Conservation (phyloP, 2,329 filamentous ascomycete genomes). For the Corynespora cassiicola region DNA sequence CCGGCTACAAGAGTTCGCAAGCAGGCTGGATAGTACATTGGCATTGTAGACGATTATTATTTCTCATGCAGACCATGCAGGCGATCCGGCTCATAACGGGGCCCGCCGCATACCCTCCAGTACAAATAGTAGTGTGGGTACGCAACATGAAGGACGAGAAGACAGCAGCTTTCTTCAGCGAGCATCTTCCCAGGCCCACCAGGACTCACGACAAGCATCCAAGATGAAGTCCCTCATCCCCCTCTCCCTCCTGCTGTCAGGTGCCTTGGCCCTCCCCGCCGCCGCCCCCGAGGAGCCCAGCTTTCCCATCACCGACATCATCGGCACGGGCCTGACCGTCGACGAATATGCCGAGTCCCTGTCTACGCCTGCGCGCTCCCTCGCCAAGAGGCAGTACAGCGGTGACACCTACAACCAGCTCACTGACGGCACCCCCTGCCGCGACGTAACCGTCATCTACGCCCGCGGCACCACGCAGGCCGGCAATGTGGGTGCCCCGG, state of each 20-base stretch:
- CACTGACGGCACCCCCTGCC: conserved; percentile 46
- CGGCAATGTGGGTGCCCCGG: conserved; percentile 58
- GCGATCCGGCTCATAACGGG: no score
- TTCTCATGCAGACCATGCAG: no score
- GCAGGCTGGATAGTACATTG: not conserved
- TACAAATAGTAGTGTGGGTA: not conserved
- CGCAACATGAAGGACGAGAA: conserved; percentile 2
- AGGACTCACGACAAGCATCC: no score
- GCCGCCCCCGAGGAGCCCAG: conserved; percentile 17
- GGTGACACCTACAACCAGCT: conserved; percentile 37
- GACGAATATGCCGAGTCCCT: conserved; percentile 24
- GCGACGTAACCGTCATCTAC: conserved; percentile 59
- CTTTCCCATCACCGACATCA: conserved; percentile 34
- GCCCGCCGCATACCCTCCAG: no score
- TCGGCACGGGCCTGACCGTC: conserved; percentile 28
- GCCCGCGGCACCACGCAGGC: conserved; percentile 61
- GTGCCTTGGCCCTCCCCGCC: conserved; percentile 20
- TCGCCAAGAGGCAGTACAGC: conserved; percentile 28
- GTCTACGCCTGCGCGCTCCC: conserved; percentile 4
- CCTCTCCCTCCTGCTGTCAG: conserved; percentile 19
- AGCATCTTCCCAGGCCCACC: no score
- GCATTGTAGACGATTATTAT: not conserved
- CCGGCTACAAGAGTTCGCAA: no score
- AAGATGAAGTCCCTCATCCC: conserved; percentile 19
- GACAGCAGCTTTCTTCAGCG: conserved; percentile 1